These are phyloP conservation scores for Ramichloridium luteum DNA, from an alignment of 2,329 filamentous ascomycete species.

Conservation along the genomic window DNA sequence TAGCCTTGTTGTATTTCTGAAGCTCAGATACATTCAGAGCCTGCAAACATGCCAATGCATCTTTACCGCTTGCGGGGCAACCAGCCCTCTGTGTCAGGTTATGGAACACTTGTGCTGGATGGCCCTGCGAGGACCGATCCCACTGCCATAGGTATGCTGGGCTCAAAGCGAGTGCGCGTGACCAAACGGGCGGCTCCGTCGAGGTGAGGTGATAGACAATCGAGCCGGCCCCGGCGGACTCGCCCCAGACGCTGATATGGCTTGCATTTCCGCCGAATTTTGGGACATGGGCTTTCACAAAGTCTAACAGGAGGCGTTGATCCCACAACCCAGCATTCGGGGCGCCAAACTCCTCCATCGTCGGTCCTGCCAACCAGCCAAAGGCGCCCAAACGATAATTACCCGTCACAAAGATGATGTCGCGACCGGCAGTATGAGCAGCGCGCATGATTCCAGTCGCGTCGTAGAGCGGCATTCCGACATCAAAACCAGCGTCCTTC, in stretches of 20 bases:
- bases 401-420: slow-evolving; percentile 11
- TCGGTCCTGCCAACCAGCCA: slow-evolving; percentile 36
- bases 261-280: slow-evolving; percentile 41
- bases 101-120: no score
- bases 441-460: slow-evolving; percentile 1
- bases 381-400: slow-evolving; percentile 40
- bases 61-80: no score
- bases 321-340: slow-evolving; percentile 42
- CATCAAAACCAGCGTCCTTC: no score
- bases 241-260: slow-evolving; percentile 31
- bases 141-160: no score
- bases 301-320: no score
- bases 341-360: slow-evolving; percentile 29
- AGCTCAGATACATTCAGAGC: no score
- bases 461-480: slow-evolving; percentile 3
- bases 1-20: no score
- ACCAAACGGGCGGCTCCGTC: no score
- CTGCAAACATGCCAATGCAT: no score
- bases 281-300: slow-evolving; percentile 26
- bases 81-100: no score
- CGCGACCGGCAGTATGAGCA: not conserved
- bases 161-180: no score
- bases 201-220: slow-evolving; percentile 46
- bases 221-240: slow-evolving; percentile 41
- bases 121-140: no score